Base-by-base conservation (phyloP, 352 stramenopile genomes). In the Lagenidium giganteum region DNA sequence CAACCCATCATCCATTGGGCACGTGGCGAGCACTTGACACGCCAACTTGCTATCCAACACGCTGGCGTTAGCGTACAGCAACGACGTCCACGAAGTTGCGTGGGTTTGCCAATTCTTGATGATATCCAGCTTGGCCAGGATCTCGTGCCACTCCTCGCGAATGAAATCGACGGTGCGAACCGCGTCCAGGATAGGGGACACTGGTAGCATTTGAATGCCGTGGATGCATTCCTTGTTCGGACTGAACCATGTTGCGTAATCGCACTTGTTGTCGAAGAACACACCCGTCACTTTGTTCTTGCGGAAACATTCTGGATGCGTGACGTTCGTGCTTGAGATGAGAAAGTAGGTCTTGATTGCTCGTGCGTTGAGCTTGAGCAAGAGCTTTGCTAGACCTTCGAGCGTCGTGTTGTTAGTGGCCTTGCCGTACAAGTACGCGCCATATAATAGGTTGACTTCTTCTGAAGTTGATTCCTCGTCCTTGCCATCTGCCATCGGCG, bases 241-340 rank as follows among this genome's bases (percentile, higher is more conserved):
- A 26, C 69, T 85, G 52, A 87, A 87, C 74, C 74, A 87, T 29
- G 74, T 87, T 11, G 74, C 47, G 53, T 84, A 87, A 54, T 87
- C 74, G 32, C 61, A 78, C 39, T 87, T 87, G 63, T 85, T 85
- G 51, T 85, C 74, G 45, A 87, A 87, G 34, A 87, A 79, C 21
- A 87, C 58, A 13, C 74, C 74, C 16, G 70, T 83, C 28, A 87
- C 70, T 37, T 85, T 84, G 63, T 87, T 87, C 40, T 67, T 70
- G 4, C 60, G 44, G 39, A 85, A 87, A 17, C 30, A 45, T 3
- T 55, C 52, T 8, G 74, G 74, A 27, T 87, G 74, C 27, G 78
- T 66, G 29, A 32, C 17, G 20, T 66, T 73, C 16, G 44, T 49
- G 25, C 72, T 61, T 25, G 51, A 54, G 27, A 87, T 56, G 42